Evolutionary conservation across 176 grass and related monocot species (phyloP), one percentile per base, ranked within the genome.

Genomic region (Rhynchospora pubera): DNA sequence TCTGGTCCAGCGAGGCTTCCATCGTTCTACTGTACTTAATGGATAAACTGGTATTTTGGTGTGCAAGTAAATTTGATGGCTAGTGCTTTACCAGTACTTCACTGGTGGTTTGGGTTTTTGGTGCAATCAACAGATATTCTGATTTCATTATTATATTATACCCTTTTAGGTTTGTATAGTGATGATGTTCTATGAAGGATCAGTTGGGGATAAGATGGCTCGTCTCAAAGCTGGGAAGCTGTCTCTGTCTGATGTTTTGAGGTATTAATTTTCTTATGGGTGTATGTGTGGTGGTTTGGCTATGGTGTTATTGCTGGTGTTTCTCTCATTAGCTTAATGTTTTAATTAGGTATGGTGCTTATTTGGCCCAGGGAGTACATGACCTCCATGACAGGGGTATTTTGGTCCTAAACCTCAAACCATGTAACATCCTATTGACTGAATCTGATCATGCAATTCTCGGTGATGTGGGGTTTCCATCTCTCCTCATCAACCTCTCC

Each of bases 161-260:
- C 13, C 58, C 39, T 92, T 91, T 72, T 87, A 99, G 96, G 83
- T 99, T 63, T 95, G 92, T 64, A 90, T 99, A 65, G 90, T 86
- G 0, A 99, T 99, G 92, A 99, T 93, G 85, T 99, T 93, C 85
- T 95, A 99, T 15, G 96, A 99, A 78, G 96, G 96, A 80, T 99
- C 91, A n/a, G 5, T 99, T 2, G 96, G 96, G 45, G 92, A 99
- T 71, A 95, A 89, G 87, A 90, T 93, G 96, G 87, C 96, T 77
- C 79, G 79, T 68, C 89, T 89, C 89, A 95, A 95, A 93, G 86
- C 88, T 42, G 96, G 96, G 85, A 95, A 85, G 76, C 86, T 95
- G 55, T 65, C 91, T 86, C 89, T 99, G 47, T 90, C 87, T 77
- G 92, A 99, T 80, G 91, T 90, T 81, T 87, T 94, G 87, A 99